Conservation (phyloP, 139 green algal species). For the Chlamydomonas sp. region DNA sequence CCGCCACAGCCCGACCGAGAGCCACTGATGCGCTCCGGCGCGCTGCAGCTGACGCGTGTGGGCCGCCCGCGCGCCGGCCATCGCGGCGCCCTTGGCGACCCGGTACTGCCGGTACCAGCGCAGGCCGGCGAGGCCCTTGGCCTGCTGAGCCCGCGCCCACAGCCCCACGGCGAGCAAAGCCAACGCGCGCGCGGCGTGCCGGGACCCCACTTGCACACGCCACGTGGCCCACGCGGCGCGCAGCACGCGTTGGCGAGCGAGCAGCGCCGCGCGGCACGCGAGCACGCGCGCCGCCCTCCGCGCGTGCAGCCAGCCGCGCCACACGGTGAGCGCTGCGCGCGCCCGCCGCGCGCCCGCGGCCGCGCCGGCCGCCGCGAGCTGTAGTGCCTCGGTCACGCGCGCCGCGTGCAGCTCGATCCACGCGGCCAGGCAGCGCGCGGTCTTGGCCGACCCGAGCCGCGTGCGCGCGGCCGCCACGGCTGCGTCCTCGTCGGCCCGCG, state of each 20-base stretch:
- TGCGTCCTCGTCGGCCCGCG: not conserved
- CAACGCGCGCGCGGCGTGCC: not conserved
- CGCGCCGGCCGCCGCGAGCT: not conserved
- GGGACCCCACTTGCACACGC: not conserved
- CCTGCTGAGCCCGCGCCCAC: not conserved
- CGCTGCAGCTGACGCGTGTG: slow-evolving; percentile 23
- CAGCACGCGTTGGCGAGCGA: not conserved
- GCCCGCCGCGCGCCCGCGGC: not conserved
- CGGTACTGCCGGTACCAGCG: slow-evolving; percentile 28
- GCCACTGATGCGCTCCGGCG: slow-evolving; percentile 22
- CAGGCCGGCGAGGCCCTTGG: not conserved
- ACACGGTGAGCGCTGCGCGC: not conserved
- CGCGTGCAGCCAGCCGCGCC: not conserved
- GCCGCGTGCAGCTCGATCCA: slow-evolving; percentile 20
- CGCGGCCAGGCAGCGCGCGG: slow-evolving; percentile 18
- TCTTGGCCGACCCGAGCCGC: not conserved
- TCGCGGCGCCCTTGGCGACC: slow-evolving; percentile 13
- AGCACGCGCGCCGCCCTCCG: not conserved
- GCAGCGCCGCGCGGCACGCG: not conserved
- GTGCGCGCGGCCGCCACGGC: not conserved
- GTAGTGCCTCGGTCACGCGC: not conserved
- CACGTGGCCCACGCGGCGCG: not conserved
- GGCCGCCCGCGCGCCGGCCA: slow-evolving; percentile 2
- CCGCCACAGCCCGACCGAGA: slow-evolving; percentile 21
- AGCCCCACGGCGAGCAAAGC: too few relatives aligned